Percentiles rank a stretch among this genome's conserved stretches.
Evolutionary conservation across 352 stramenopile species (phyloP).

Genomic region (Elongisporangium anandrum): DNA sequence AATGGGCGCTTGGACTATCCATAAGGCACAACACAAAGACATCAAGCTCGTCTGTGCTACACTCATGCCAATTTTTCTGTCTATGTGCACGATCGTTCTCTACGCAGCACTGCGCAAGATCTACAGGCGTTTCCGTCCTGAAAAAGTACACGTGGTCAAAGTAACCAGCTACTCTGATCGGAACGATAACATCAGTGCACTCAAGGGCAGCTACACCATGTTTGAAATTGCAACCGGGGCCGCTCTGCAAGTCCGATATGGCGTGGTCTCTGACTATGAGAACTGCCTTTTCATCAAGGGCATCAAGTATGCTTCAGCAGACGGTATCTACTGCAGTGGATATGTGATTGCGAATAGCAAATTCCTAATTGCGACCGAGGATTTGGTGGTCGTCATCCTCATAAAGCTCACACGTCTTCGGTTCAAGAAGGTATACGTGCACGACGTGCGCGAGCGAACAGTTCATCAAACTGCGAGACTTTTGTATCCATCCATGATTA

Average conservation of each 20-base stretch:
- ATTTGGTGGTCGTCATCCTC: slow-evolving; percentile 29
- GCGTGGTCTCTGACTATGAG: too few species aligned
- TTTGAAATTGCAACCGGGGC: slow-evolving; percentile 31
- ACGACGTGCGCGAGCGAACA: slow-evolving; percentile 18
- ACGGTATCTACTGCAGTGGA: slow-evolving; percentile 55
- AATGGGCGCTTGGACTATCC: slow-evolving; percentile 17
- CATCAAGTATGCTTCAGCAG: neutral
- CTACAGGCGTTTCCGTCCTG: slow-evolving; percentile 21
- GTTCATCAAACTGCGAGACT: slow-evolving; percentile 30
- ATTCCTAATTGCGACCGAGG: slow-evolving; percentile 34
- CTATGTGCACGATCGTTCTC: slow-evolving; percentile 13
- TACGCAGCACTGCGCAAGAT: slow-evolving; percentile 22
- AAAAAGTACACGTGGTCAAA: slow-evolving; percentile 1
- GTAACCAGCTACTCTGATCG: too few species aligned
- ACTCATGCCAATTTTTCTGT: slow-evolving; percentile 9
- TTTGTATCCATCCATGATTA: slow-evolving; percentile 32
- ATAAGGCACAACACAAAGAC: neutral
- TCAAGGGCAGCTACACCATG: slow-evolving; percentile 28
- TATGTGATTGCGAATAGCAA: slow-evolving; percentile 51
- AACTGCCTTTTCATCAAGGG: slow-evolving; percentile 29
- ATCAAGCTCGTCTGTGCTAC: too few species aligned
- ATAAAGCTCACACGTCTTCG: slow-evolving; percentile 37
- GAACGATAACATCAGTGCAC: slow-evolving; percentile 15
- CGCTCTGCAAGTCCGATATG: slow-evolving; percentile 10
- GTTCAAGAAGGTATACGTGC: slow-evolving; percentile 44